Conservation (phyloP, 192 early-diverging fungal genomes). For the Coemansia sp. region DNA sequence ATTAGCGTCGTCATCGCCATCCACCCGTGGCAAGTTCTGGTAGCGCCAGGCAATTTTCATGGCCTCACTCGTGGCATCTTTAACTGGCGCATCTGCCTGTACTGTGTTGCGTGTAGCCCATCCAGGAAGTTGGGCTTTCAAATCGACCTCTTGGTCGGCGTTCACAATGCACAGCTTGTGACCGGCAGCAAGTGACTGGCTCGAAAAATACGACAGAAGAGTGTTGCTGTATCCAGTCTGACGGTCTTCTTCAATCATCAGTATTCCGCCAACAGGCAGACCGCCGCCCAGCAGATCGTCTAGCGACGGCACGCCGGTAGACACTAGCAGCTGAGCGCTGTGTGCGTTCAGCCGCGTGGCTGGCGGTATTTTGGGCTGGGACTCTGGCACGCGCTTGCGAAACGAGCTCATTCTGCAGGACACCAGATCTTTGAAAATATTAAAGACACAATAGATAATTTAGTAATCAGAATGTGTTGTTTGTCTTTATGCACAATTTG, state of each 20-base stretch:
- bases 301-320: slow-evolving; percentile 79
- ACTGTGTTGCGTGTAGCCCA: slow-evolving; percentile 29
- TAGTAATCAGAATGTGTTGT: neutral
- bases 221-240: slow-evolving; percentile 79
- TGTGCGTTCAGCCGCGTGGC: slow-evolving; percentile 76
- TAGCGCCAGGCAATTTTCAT: slow-evolving; percentile 97
- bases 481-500: neutral
- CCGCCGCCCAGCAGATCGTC: slow-evolving; percentile 90
- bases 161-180: slow-evolving; percentile 71
- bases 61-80: slow-evolving; percentile 49
- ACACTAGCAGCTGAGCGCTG: slow-evolving; percentile 74
- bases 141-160: slow-evolving; percentile 63
- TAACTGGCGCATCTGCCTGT: neutral
- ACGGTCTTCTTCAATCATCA: slow-evolving; percentile 78
- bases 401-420: slow-evolving; percentile 44
- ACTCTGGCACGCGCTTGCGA: slow-evolving; percentile 57
- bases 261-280: slow-evolving; percentile 74
- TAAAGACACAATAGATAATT: neutral
- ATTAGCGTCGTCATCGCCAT: slow-evolving; percentile 9
- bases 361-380: slow-evolving; percentile 61
- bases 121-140: slow-evolving; percentile 57
- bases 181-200: slow-evolving; percentile 77
- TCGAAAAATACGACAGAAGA: slow-evolving; percentile 78
- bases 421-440: neutral
- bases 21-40: slow-evolving; percentile 65